These are phyloP conservation scores for Lachnellula suecica DNA, from an alignment of 2,329 filamentous ascomycete species.

Conservation along the genomic window DNA sequence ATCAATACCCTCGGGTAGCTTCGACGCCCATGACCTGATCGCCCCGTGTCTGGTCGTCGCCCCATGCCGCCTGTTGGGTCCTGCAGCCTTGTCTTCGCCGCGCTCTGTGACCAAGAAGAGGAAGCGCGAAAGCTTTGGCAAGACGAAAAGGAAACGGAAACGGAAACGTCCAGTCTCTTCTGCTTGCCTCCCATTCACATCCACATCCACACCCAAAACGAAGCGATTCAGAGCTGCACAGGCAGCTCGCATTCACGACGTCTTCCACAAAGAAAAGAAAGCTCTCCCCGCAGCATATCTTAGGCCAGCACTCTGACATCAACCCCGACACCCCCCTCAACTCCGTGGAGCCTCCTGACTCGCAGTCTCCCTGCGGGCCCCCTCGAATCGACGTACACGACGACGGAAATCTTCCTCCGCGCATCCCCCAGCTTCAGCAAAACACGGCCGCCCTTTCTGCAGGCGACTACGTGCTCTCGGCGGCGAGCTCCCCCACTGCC, in stretches of 20 bases:
- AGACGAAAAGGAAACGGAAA: too few relatives aligned
- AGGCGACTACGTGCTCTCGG: slow-evolving; percentile 52
- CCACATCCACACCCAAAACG: slow-evolving; percentile 8
- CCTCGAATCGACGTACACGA: slow-evolving; percentile 38
- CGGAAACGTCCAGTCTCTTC: slow-evolving; percentile 20
- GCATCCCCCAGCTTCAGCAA: slow-evolving; percentile 45
- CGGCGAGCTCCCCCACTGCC: slow-evolving; percentile 57
- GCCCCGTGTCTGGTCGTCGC: not conserved
- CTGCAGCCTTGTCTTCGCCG: slow-evolving; percentile 13
- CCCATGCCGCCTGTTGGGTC: slow-evolving; percentile 1
- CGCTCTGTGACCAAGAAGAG: not conserved
- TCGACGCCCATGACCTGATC: slow-evolving; percentile 1
- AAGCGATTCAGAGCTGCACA: slow-evolving; percentile 33
- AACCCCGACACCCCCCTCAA: slow-evolving; percentile 30
- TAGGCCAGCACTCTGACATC: slow-evolving; percentile 21
- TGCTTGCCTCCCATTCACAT: slow-evolving; percentile 1
- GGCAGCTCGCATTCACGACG: slow-evolving; percentile 70
- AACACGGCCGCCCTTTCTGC: slow-evolving; percentile 41
- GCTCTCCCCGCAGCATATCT: slow-evolving; percentile 45
- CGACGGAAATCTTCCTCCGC: slow-evolving; percentile 46
- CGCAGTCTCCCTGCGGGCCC: slow-evolving; percentile 43
- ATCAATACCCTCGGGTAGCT: not conserved
- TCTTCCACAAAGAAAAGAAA: slow-evolving; percentile 74
- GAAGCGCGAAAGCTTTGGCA: too few relatives aligned
- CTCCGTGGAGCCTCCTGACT: slow-evolving; percentile 38